These are phyloP conservation scores for Aureococcus anophagefferens DNA, from an alignment of 108 stramenopile genomes.

Conservation along the genomic window DNA sequence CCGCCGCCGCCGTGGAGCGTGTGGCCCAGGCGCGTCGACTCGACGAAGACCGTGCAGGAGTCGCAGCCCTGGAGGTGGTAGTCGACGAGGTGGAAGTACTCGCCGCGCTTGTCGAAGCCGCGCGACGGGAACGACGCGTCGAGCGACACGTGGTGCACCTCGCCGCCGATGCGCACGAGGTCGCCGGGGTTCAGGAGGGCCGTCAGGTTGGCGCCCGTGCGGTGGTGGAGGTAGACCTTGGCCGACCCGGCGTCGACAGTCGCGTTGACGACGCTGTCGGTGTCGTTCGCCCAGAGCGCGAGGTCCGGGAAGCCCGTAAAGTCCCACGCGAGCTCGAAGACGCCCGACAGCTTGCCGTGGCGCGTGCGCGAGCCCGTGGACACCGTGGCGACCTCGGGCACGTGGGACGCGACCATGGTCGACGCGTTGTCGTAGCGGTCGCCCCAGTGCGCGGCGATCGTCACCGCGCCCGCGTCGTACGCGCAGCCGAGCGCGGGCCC, in stretches of 20 bases:
- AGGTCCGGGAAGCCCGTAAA: conserved; percentile 8
- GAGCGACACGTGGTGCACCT: conserved; percentile 8
- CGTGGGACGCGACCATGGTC: not conserved
- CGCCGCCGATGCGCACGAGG: conserved; percentile 29
- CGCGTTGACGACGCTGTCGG: not conserved
- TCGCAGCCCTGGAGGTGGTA: conserved; percentile 32
- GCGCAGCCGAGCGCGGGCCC: not conserved
- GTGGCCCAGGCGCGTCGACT: not conserved
- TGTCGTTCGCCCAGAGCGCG: not conserved
- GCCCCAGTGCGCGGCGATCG: not conserved
- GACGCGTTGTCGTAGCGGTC: not conserved
- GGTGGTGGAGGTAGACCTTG: conserved; percentile 9
- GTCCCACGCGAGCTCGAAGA: conserved; percentile 38
- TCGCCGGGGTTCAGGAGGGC: conserved; percentile 27
- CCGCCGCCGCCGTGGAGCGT: conserved; percentile 16
- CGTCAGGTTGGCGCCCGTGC: conserved; percentile 28
- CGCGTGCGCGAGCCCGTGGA: not conserved
- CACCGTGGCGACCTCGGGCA: conserved; percentile 28
- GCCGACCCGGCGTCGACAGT: conserved; percentile 27
- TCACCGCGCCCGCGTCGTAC: not conserved
- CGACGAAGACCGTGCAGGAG: conserved; percentile 18
- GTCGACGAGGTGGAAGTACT: conserved; percentile 23
- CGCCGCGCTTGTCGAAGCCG: not conserved
- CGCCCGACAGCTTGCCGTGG: conserved; percentile 11
- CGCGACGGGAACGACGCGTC: conserved; percentile 9